phyloP scores from a whole-genome alignment of 164 flowering plant species.

The Tinospora cordifolia region DNA sequence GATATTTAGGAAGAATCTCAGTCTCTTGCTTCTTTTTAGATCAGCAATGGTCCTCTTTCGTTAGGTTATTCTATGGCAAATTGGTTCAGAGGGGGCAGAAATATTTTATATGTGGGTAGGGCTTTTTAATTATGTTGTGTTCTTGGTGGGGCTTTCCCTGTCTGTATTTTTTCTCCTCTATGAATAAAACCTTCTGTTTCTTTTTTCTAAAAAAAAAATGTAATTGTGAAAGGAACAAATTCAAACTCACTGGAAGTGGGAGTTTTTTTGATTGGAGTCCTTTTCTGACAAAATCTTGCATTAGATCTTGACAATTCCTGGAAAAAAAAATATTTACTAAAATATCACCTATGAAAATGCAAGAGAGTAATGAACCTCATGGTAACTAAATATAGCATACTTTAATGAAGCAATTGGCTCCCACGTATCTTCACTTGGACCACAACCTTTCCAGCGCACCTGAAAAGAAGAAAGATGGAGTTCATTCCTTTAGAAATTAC shows the following conservation, averaged over 20 bases:
- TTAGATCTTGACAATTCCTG: constrained; percentile 47
- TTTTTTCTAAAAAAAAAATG: no score
- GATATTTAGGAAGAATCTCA: no score
- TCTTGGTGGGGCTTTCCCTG: no score
- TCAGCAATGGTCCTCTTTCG: no score
- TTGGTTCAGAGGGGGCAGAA: no score
- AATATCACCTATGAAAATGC: constrained; percentile 1
- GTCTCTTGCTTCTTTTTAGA: no score
- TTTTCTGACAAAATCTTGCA: constrained; percentile 45
- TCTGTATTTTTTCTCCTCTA: no score
- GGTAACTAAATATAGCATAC: constrained; percentile 22
- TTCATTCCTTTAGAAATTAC: not conserved
- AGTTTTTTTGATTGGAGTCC: constrained; percentile 43
- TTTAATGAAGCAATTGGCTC: constrained; percentile 45
- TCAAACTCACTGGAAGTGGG: constrained; percentile 53
- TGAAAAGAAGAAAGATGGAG: constrained; percentile 15
- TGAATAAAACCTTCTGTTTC: no score
- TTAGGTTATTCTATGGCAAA: no score
- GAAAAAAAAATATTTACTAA: constrained; percentile 3
- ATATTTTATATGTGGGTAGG: no score
- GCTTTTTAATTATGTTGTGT: no score
- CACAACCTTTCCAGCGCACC: constrained; percentile 69
- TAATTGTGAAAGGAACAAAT: not conserved
- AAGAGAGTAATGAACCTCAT: constrained; percentile 1
- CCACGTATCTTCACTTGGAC: constrained; percentile 65